Evolutionary conservation across 2,329 filamentous ascomycete species (phyloP).

Genomic region (Exserohilum turcica): DNA sequence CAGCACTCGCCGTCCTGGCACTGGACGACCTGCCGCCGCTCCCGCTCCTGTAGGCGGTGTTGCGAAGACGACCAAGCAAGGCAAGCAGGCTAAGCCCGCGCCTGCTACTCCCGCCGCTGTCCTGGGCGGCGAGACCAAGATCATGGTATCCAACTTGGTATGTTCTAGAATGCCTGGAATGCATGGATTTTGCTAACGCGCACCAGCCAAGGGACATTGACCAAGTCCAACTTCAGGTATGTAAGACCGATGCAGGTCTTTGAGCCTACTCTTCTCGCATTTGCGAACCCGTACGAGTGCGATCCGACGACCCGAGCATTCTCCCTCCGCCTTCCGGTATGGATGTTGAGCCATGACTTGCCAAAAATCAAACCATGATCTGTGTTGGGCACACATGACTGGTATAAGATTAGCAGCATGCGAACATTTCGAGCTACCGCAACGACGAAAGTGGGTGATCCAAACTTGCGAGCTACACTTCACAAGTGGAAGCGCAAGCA

Average conservation of each 20-base stretch:
- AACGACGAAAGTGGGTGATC: conserved; percentile 34
- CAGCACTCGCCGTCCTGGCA: conserved; percentile 52
- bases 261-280: conserved; percentile 46
- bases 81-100: conserved; percentile 64
- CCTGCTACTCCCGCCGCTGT: conserved; percentile 67
- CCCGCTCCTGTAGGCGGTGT: conserved; percentile 82
- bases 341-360: conserved; percentile 38
- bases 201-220: conserved; percentile 89
- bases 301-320: conserved; percentile 37
- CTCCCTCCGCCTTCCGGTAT: conserved; percentile 22
- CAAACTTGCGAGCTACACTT: conserved; percentile 20
- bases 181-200: conserved; percentile 53
- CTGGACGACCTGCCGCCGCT: conserved; percentile 60
- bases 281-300: conserved; percentile 41
- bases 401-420: conserved; percentile 41
- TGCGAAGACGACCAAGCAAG: conserved; percentile 71
- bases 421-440: conserved; percentile 35
- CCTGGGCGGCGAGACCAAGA: conserved; percentile 80
- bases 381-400: conserved; percentile 41
- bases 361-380: conserved; percentile 32
- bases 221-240: conserved; percentile 99
- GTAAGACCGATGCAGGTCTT: conserved; percentile 71
- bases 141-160: conserved; percentile 98
- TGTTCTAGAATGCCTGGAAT: conserved; percentile 48
- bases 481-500: conserved; percentile 19